These are phyloP conservation scores for Thoreauomyces humboldtii DNA, from an alignment of 192 early-diverging fungal genomes.

Conservation along the genomic window DNA sequence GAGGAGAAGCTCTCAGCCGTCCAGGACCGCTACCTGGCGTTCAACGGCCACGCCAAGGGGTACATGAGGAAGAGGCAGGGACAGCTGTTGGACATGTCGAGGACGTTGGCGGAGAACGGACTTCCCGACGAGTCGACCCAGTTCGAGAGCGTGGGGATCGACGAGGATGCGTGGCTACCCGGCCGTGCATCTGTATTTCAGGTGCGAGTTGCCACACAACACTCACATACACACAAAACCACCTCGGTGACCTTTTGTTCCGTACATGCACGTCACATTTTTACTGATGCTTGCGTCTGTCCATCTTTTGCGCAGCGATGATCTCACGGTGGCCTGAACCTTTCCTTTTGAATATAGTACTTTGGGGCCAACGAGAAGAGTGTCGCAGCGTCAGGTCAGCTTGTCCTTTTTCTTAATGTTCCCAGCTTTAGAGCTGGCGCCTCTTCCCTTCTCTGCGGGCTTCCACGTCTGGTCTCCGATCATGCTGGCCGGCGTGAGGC, in stretches of 20 bases:
- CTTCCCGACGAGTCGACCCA: constrained; percentile 43
- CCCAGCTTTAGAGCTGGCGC: no score
- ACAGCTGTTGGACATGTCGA: constrained; percentile 51
- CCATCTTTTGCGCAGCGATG: neutral
- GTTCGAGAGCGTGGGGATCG: constrained; percentile 51
- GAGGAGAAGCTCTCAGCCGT: constrained; percentile 55
- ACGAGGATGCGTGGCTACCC: constrained; percentile 52
- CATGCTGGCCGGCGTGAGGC: constrained; percentile 21
- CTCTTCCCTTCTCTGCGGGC: no score
- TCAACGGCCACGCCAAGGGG: constrained; percentile 57
- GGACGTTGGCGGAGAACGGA: constrained; percentile 56
- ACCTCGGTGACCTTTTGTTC: no score
- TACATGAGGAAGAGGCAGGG: constrained; percentile 65
- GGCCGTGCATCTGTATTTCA: constrained; percentile 59
- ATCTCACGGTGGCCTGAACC: constrained; percentile 1
- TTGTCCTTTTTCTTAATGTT: no score
- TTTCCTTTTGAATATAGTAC: no score
- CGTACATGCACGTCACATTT: neutral
- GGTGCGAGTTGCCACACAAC: no score
- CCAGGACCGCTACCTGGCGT: constrained; percentile 49
- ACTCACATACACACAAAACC: no score
- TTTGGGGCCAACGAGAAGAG: no score
- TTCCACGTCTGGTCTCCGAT: constrained; percentile 10
- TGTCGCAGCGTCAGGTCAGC: no score
- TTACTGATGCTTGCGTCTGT: neutral